Evolutionary conservation across 805 yeast species (phyloP), one percentile per base, ranked within the genome.

Genomic region (Teunomyces aglyptinius): DNA sequence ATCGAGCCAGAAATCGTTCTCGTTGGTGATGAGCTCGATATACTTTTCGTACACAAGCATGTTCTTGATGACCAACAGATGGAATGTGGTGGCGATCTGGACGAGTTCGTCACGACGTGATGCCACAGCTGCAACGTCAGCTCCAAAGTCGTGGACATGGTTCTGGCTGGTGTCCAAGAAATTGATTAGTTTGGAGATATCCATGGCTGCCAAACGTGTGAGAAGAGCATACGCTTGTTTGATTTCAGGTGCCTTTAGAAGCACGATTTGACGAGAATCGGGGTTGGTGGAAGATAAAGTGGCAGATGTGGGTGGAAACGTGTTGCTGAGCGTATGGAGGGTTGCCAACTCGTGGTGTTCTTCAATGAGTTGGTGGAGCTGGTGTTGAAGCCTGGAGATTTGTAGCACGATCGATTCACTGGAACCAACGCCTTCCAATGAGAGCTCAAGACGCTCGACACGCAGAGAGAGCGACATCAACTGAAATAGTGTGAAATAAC

Each of bases 21-120:
- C 70, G 18, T 46, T 35, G 13, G 52, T 28, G 36, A 61, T 43
- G 40, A 64, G 32, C 6, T 45, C 47, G 4, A 57, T 49, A 46
- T 60, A 67, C 49, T 55, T 56, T 41, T 68, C 70, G 13, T 60
- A 52, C 13, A 68, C 56, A 12, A 66, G 44, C 56, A 69, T 56
- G 35, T 58, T 64, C 43, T 67, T 68, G 6, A 61, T 51, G 8
- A 60, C 57, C 12, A 65, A 44, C 29, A 49, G 26, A 33, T 64
- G 65, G 38, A 58, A 56, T 12, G 51, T 46, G 4, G 46, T 43
- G 1, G 61, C 46, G 2, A 66, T 16, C 5, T 41, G 46, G 19
- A 52, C 44, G 4, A 66, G 28, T 29, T 50, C 49, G 3, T 32
- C 35, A 31, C 45, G 41, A 19, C 52, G 45, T 2, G 19, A 19